Percentiles rank a stretch among this genome's conserved stretches.
Evolutionary conservation across 1,284 basidiomycete genomes (phyloP).

Genomic region (Limonomyces culmigenus): DNA sequence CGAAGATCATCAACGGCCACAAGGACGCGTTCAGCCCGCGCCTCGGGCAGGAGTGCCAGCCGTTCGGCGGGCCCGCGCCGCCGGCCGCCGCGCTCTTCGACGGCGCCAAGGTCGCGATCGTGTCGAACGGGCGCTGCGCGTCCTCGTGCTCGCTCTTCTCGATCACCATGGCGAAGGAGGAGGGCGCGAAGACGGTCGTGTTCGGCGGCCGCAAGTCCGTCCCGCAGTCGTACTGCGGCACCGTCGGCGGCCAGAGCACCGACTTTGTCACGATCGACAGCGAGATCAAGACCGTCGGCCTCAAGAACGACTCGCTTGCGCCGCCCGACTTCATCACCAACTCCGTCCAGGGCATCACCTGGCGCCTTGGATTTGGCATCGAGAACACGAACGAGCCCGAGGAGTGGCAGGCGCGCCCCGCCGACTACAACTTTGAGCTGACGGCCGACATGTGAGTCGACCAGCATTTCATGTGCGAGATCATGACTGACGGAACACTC

Average conservation of each 20-base stretch:
- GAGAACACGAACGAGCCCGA: slow-evolving; percentile 32
- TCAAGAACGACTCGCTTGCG: slow-evolving; percentile 39
- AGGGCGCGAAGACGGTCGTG: slow-evolving; percentile 38
- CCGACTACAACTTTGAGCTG: slow-evolving; percentile 30
- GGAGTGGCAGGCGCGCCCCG: slow-evolving; percentile 44
- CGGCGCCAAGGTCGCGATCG: slow-evolving; percentile 31
- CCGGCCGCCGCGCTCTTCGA: slow-evolving; percentile 32
- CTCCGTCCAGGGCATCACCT: slow-evolving; percentile 40
- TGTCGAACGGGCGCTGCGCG: slow-evolving; percentile 33
- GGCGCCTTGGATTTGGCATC: slow-evolving; percentile 43
- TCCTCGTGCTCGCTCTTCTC: slow-evolving; percentile 41
- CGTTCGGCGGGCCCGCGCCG: slow-evolving; percentile 22
- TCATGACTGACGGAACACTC: neutral
- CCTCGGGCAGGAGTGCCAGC: slow-evolving; percentile 40
- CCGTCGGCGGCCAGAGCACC: slow-evolving; percentile 41
- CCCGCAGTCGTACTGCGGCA: slow-evolving; percentile 40
- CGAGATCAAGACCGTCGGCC: slow-evolving; percentile 34
- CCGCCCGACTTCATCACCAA: slow-evolving; percentile 41
- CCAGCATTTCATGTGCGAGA: neutral
- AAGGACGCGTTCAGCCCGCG: slow-evolving; percentile 31
- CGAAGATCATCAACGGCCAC: slow-evolving; percentile 25
- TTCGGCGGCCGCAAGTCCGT: slow-evolving; percentile 31
- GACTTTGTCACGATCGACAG: slow-evolving; percentile 38
- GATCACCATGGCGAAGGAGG: slow-evolving; percentile 38
- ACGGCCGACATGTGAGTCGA: slow-evolving; percentile 26